phyloP scores from a whole-genome alignment of 2,329 filamentous ascomycete species.

The Diaporthe capsici region DNA sequence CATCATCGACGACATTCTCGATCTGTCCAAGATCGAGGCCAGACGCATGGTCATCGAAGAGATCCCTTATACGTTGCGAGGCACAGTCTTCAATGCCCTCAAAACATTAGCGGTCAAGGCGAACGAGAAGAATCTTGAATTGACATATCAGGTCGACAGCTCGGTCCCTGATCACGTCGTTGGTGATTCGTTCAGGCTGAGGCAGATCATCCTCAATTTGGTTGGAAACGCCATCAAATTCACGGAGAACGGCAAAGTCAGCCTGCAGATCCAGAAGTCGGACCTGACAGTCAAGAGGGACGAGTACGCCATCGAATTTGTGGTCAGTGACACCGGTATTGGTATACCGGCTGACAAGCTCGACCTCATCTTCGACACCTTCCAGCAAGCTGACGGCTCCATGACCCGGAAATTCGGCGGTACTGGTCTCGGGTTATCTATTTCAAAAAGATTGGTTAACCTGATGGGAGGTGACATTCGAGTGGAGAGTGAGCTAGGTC shows the following conservation, averaged over 20 bases:
- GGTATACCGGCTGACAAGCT: constrained; percentile 96
- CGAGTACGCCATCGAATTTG: constrained; percentile 95
- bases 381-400: constrained; percentile 97
- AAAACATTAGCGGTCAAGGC: constrained; percentile 98
- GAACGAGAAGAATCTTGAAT: constrained; percentile 93
- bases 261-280: constrained; percentile 86
- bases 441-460: constrained; percentile 94
- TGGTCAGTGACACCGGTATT: constrained; percentile 96
- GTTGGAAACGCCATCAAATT: constrained; percentile 99
- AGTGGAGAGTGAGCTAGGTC: constrained; percentile 93
- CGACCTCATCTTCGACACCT: constrained; percentile 97
- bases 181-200: constrained; percentile 94
- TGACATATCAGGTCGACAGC: constrained; percentile 94
- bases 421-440: constrained; percentile 92
- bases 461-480: constrained; percentile 97
- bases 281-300: constrained; percentile 74
- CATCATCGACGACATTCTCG: constrained; percentile 90
- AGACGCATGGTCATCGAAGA: constrained; percentile 99
- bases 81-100: constrained; percentile 96
- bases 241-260: constrained; percentile 96
- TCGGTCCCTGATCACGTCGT: constrained; percentile 95
- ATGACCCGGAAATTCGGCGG: constrained; percentile 97
- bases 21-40: constrained; percentile 88
- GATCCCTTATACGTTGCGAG: constrained; percentile 94
- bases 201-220: constrained; percentile 96